Conservation (phyloP, 805 yeast genomes). For the Suhomyces faveliae region DNA sequence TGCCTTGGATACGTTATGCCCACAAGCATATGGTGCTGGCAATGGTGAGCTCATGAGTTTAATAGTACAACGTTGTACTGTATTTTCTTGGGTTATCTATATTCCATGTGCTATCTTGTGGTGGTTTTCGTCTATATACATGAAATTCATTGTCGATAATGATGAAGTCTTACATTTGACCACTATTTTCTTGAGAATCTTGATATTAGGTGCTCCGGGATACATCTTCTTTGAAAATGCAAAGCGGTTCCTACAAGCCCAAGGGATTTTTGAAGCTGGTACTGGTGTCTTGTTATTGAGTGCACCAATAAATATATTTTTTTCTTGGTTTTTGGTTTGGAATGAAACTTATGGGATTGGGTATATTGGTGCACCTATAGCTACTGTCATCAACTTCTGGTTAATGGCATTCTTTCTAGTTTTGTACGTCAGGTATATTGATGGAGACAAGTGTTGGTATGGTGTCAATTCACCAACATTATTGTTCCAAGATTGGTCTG, state of each 20-base stretch:
- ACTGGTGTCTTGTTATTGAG: constrained; percentile 41
- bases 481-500: constrained; percentile 36
- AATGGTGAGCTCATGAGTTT: constrained; percentile 36
- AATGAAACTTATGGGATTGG: constrained; percentile 39
- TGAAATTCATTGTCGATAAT: constrained; percentile 31
- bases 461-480: constrained; percentile 46
- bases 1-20: constrained; percentile 44
- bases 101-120: constrained; percentile 41
- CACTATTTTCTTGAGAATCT: constrained; percentile 30
- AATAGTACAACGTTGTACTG: constrained; percentile 39
- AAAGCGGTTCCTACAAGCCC: constrained; percentile 45
- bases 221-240: constrained; percentile 43
- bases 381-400: constrained; percentile 43
- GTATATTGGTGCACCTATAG: constrained; percentile 44
- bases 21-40: constrained; percentile 47
- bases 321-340: constrained; percentile 46
- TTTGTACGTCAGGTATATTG: constrained; percentile 40
- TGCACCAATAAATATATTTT: constrained; percentile 41
- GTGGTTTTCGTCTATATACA: constrained; percentile 36
- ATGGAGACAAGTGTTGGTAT: constrained; percentile 71
- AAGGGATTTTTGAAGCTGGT: constrained; percentile 48
- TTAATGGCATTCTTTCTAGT: constrained; percentile 37
- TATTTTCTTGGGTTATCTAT: constrained; percentile 32
- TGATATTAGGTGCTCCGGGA: constrained; percentile 42
- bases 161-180: constrained; percentile 36